Evolutionary conservation across 2,329 filamentous ascomycete genomes (phyloP), one percentile per base, ranked within the genome.

Genomic region (Sarocladium oryzae): DNA sequence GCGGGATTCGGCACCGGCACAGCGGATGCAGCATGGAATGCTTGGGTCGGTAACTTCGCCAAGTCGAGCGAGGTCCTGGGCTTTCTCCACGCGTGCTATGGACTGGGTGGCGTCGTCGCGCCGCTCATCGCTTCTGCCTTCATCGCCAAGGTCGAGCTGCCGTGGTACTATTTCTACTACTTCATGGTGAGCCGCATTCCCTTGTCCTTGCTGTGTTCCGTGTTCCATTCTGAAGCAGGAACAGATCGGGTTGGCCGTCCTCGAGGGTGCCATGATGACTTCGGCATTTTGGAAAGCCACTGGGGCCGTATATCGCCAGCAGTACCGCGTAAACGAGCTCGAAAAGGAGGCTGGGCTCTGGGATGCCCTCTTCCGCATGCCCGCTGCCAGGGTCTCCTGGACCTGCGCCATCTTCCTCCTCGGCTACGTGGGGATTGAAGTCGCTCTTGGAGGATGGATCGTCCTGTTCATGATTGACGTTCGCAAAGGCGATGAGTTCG

Each of bases 391-490:
- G 43, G 76, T 86, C 0, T 83, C 84, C 1, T 89, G 86, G 85
- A 69, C 87, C n/a, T 81, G 79, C 55, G 76, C 87, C 0, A 55
- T 85, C 1, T 93, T 92, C 65, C 71, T 92, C 20, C 77, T 93
- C 10, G 79, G 80, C 28, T 92, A 92, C 60, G 84, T 91, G 0
- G 88, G 89, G 7, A 74, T 83, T 1, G 88, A 93, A 64, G 85
- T 88, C 40, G 82, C 84, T 0, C 75, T 91, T 0, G 86, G 86
- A 18, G 88, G 88, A 4, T 93, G 88, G 89, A 87, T 93, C 52
- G 85, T 90, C 50, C 82, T 84, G 4, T 92, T 93, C 65, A 92
- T 93, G 86, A 82, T 89, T 23, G 77, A 81, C 30, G 83, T 89
- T 5, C 79, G 89, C 5, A 66, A 82, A n/a, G 86, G 82, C 1